phyloP scores from a whole-genome alignment of 495 filamentous ascomycete species.

The Articulospora tetracladia region DNA sequence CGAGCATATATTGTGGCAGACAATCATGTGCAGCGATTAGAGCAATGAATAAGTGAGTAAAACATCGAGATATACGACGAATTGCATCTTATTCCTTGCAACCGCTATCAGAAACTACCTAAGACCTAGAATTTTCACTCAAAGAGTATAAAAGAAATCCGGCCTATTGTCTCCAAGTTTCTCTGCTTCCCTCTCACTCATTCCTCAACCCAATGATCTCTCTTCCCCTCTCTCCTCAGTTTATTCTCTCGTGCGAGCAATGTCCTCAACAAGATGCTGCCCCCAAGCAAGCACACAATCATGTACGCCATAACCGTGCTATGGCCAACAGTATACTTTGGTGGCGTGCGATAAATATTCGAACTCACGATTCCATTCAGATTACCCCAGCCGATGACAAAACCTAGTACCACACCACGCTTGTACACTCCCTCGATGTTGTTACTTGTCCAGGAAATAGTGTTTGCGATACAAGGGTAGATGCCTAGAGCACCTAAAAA shows the following conservation, averaged over 20 bases:
- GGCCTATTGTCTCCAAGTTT: constrained; percentile 67
- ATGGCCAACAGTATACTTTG: constrained; percentile 44
- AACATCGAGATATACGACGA: no score
- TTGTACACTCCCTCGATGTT: constrained; percentile 93
- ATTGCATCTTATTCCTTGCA: no score
- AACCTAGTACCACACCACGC: constrained; percentile 78
- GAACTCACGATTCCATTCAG: constrained; percentile 81
- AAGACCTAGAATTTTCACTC: constrained; percentile 5
- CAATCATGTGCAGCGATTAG: no score
- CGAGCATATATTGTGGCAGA: no score
- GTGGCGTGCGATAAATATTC: constrained; percentile 57
- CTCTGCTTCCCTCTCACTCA: constrained; percentile 54
- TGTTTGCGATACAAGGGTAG: constrained; percentile 90
- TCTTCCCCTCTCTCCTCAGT: constrained; percentile 54
- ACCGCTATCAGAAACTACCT: no score
- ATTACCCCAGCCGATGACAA: constrained; percentile 93
- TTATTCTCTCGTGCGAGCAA: constrained; percentile 64
- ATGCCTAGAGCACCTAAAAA: constrained; percentile 89
- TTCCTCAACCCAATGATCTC: constrained; percentile 64
- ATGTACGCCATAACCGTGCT: constrained; percentile 44
- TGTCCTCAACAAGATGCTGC: constrained; percentile 56
- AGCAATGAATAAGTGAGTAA: no score
- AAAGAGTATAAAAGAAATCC: constrained; percentile 76
- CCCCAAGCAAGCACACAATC: constrained; percentile 45
- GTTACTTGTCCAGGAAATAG: constrained; percentile 84